phyloP scores from a whole-genome alignment of 805 yeast genomes.

The Pichia manshurica region DNA sequence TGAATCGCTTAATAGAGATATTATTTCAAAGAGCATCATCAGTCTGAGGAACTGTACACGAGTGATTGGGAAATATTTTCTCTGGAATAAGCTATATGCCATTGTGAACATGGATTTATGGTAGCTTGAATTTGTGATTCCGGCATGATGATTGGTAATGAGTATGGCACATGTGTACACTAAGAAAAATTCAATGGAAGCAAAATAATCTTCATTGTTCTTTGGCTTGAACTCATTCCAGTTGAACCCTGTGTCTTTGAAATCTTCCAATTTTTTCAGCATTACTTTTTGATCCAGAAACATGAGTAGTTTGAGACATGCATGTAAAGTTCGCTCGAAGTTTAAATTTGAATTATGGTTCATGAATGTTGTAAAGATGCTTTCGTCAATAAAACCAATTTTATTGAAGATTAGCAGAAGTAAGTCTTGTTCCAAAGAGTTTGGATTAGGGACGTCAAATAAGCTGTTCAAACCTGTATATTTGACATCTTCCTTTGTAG shows the following conservation, averaged over 20 bases:
- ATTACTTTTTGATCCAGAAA: slow-evolving; percentile 7
- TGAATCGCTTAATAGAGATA: slow-evolving; percentile 1
- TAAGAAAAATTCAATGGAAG: slow-evolving; percentile 44
- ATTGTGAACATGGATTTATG: slow-evolving; percentile 49
- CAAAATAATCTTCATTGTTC: slow-evolving; percentile 21
- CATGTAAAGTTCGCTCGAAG: neutral
- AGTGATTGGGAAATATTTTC: neutral
- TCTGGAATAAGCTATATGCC: slow-evolving; percentile 35
- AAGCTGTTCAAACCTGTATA: neutral
- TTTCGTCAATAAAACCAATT: slow-evolving; percentile 7
- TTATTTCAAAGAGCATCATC: slow-evolving; percentile 4
- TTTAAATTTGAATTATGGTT: neutral
- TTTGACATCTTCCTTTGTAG: neutral
- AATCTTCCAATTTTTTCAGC: slow-evolving; percentile 23
- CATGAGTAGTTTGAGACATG: neutral
- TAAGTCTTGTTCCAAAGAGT: slow-evolving; percentile 6
- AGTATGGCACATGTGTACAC: slow-evolving; percentile 47
- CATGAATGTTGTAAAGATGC: neutral
- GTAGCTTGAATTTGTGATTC: slow-evolving; percentile 33
- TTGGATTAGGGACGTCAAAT: neutral
- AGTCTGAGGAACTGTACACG: slow-evolving; percentile 8
- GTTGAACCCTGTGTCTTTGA: slow-evolving; percentile 20
- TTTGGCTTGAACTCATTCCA: slow-evolving; percentile 14
- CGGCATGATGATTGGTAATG: slow-evolving; percentile 36
- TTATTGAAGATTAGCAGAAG: slow-evolving; percentile 3